These are phyloP conservation scores for Litsea cubeba DNA, from an alignment of 164 flowering plant species.

Conservation along the genomic window DNA sequence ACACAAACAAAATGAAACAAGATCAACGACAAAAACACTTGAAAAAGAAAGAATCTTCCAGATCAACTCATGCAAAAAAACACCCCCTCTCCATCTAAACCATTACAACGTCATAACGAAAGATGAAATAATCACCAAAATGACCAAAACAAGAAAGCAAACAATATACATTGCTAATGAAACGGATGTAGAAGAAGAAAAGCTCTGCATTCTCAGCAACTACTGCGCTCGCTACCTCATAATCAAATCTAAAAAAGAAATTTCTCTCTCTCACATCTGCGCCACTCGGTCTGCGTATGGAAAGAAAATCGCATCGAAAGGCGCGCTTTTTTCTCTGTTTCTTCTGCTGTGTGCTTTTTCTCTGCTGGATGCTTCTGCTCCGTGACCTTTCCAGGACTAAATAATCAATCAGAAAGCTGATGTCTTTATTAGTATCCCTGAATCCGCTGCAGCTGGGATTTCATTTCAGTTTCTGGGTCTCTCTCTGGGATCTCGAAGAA, in stretches of 20 bases:
- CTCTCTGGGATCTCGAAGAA: background rate
- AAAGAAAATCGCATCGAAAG: background rate
- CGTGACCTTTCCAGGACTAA: background rate
- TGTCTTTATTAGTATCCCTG: background rate
- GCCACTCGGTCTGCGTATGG: background rate
- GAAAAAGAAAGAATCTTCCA: no score
- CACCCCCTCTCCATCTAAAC: background rate
- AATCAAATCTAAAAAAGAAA: background rate
- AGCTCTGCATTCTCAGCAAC: background rate
- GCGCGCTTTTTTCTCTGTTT: background rate
- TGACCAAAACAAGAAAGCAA: background rate
- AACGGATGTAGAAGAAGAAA: background rate
- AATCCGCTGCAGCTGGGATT: background rate
- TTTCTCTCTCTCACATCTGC: no score
- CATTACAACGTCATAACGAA: background rate
- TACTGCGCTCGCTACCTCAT: background rate
- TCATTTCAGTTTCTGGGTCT: background rate
- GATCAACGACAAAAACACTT: no score
- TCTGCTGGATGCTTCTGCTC: background rate
- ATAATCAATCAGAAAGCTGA: no score
- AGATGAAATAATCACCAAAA: background rate
- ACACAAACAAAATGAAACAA: no score
- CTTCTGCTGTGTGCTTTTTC: background rate
- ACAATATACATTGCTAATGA: background rate
- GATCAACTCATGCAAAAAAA: no score